Base-by-base conservation (phyloP, 1,284 basidiomycete genomes). In the Malassezia globosa region DNA sequence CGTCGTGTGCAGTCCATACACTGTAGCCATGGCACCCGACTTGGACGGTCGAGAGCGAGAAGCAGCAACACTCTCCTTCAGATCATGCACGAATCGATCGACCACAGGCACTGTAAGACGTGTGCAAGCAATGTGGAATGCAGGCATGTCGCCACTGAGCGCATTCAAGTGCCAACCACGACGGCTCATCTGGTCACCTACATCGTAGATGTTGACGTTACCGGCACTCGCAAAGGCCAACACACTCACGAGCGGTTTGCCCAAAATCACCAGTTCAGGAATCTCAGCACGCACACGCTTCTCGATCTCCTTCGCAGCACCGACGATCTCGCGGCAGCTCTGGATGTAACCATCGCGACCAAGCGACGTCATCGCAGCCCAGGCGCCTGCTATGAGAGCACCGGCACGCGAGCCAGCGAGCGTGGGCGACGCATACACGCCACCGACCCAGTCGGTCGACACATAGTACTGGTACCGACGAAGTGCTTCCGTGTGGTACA, bases 291-390 rank as follows among this genome's bases (percentile, higher is more conserved):
- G 75, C 59, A 92, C 83, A 4, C 77, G 76, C 16, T 77, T 75
- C 25, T 80, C 80, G 55, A 90, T 87, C 21, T 67, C 76, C 46
- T 81, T 79, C 1, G 85, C 77, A 16, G 81, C 79, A 44, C 79
- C 77, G 36, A 97, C 85, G 55, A 97, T 96, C 36, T 78, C 74
- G 23, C 79, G 78, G 70, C 90, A 95, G 0, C 87, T 89, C 50
- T 81, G 76, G n/a, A 86, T 79, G 75, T 97, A 97, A 13, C 94
- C 94, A 81, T 84, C 79, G 51, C 82, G 77, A 23, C 92, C 92
- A 75, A 94, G 82, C 69, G 85, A 81, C 66, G 92, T 84, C 82
- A 96, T 82, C 1, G 87, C 87, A 3, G 92, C 88, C 89, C 90
- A 97, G 14, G 88, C 83, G 36, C 87, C 92, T 10, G 92, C 92